Evolutionary conservation across 768 basidiomycete species (phyloP).

Genomic region (Leccinum imitatum): DNA sequence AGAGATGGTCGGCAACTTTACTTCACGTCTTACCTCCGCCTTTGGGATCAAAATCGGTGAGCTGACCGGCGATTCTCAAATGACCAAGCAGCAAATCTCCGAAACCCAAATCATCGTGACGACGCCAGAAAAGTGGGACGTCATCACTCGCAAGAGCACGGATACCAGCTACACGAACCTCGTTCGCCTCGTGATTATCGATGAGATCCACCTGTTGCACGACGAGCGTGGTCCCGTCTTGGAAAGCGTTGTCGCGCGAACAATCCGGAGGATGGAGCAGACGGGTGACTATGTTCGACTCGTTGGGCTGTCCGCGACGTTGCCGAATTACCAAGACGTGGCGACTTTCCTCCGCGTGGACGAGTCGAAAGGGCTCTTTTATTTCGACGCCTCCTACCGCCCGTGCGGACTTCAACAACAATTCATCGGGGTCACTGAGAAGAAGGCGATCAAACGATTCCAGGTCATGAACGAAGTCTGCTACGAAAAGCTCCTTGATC

Average conservation of each 20-base stretch:
- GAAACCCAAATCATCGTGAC: slow-evolving; percentile 99
- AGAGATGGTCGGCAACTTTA: slow-evolving; percentile 97
- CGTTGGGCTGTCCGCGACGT: slow-evolving; percentile 92
- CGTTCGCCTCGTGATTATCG: slow-evolving; percentile 94
- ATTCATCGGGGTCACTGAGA: slow-evolving; percentile 97
- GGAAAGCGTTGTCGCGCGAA: slow-evolving; percentile 86
- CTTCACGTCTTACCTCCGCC: slow-evolving; percentile 56
- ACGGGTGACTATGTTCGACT: slow-evolving; percentile 91
- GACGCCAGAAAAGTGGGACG: slow-evolving; percentile 99
- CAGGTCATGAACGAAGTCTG: slow-evolving; percentile 99
- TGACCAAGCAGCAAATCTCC: slow-evolving; percentile 96
- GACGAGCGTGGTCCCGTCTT: slow-evolving; percentile 98
- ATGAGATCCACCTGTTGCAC: slow-evolving; percentile 98
- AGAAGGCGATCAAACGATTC: slow-evolving; percentile 98
- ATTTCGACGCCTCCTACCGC: slow-evolving; percentile 92
- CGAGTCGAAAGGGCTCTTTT: slow-evolving; percentile 88
- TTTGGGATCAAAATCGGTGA: slow-evolving; percentile 89
- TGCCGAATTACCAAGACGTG: slow-evolving; percentile 99
- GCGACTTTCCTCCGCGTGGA: slow-evolving; percentile 97
- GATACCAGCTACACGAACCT: slow-evolving; percentile 97
- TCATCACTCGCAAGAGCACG: slow-evolving; percentile 96
- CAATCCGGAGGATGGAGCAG: slow-evolving; percentile 93
- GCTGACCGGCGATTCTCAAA: slow-evolving; percentile 95
- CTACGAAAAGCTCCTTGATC: slow-evolving; percentile 97
- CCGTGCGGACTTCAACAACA: slow-evolving; percentile 96